phyloP scores from a whole-genome alignment of 2,329 filamentous ascomycete species.

The Rhynchosporium secalis region DNA sequence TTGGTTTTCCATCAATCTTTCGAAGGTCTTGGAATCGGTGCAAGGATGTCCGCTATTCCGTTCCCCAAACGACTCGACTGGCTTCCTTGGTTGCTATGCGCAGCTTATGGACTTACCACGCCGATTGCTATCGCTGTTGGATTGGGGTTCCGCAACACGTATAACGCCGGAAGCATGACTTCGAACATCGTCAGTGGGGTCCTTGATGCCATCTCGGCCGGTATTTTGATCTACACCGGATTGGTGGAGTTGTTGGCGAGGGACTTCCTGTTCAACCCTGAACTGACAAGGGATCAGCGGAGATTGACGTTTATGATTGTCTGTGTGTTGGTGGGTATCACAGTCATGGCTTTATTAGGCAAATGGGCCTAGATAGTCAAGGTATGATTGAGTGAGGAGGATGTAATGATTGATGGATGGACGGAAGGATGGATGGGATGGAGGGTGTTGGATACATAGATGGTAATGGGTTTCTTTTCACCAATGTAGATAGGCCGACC shows the following conservation, averaged over 20 bases:
- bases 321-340: slow-evolving; percentile 45
- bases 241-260: slow-evolving; percentile 51
- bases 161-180: slow-evolving; percentile 43
- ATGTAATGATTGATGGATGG: neutral
- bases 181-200: slow-evolving; percentile 49
- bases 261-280: slow-evolving; percentile 51
- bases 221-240: slow-evolving; percentile 52
- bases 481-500: too few species aligned
- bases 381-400: neutral
- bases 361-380: slow-evolving; percentile 46
- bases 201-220: slow-evolving; percentile 49
- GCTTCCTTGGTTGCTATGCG: slow-evolving; percentile 52
- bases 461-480: neutral
- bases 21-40: slow-evolving; percentile 62
- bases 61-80: slow-evolving; percentile 46
- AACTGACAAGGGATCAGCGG: slow-evolving; percentile 44
- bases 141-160: slow-evolving; percentile 48
- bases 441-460: neutral
- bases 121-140: slow-evolving; percentile 53
- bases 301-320: slow-evolving; percentile 46
- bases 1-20: slow-evolving; percentile 65
- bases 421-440: neutral
- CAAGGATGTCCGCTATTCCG: slow-evolving; percentile 57
- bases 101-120: slow-evolving; percentile 52
- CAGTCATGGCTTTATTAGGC: slow-evolving; percentile 50